These are phyloP conservation scores for Lentinula sp. DNA, from an alignment of 768 basidiomycete genomes.

Conservation along the genomic window DNA sequence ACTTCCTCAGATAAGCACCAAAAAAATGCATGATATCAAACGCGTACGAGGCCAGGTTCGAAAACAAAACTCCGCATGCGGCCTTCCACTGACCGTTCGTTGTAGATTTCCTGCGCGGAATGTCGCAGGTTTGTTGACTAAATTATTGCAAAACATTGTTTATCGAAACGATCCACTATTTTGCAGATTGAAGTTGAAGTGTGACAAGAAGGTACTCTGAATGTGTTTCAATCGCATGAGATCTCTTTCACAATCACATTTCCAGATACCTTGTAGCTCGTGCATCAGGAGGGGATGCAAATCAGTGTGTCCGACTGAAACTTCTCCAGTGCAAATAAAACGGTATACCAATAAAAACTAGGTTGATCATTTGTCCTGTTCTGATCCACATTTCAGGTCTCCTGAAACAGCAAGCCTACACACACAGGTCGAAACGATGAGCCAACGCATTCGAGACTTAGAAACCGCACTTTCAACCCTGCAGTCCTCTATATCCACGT, in stretches of 20 bases:
- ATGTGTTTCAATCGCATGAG: neutral
- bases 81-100: neutral
- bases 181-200: conserved; percentile 31
- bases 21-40: neutral
- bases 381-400: conserved; percentile 18
- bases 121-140: conserved; percentile 31
- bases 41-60: neutral
- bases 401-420: conserved; percentile 63
- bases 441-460: conserved; percentile 59
- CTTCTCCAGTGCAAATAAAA: neutral
- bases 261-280: conserved; percentile 37
- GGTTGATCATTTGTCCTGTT: conserved; percentile 34
- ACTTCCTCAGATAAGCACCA: neutral
- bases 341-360: conserved; percentile 13
- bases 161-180: neutral
- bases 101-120: conserved; percentile 15
- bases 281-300: conserved; percentile 54
- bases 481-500: conserved; percentile 44
- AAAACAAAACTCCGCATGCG: no score
- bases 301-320: conserved; percentile 40
- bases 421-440: conserved; percentile 60
- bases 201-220: conserved; percentile 34
- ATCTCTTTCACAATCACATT: neutral
- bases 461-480: conserved; percentile 62
- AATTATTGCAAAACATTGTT: neutral